Conservation (phyloP, 164 flowering plant species). For the Dillenia turbinata region DNA sequence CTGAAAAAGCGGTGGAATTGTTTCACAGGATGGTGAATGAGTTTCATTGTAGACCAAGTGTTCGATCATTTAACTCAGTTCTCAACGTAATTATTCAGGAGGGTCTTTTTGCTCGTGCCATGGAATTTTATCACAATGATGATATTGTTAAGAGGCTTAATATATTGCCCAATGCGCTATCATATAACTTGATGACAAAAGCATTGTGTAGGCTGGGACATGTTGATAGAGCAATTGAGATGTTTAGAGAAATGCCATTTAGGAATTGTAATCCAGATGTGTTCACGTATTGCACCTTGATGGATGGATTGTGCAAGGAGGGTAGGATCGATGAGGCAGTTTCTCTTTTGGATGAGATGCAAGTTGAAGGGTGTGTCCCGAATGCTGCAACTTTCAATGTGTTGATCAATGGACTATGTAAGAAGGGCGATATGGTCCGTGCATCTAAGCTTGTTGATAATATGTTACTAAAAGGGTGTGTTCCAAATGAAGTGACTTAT, state of each 20-base stretch:
- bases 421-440: constrained; percentile 60
- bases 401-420: constrained; percentile 73
- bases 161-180: constrained; percentile 54
- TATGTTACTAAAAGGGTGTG: constrained; percentile 88
- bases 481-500: constrained; percentile 73
- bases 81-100: constrained; percentile 65
- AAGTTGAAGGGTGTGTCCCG: constrained; percentile 76
- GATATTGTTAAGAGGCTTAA: constrained; percentile 18
- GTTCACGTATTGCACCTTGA: constrained; percentile 74
- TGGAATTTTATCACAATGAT: constrained; percentile 42
- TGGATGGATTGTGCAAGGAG: constrained; percentile 89
- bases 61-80: constrained; percentile 76
- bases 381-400: constrained; percentile 56
- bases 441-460: constrained; percentile 77
- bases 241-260: constrained; percentile 66
- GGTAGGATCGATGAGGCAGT: constrained; percentile 76
- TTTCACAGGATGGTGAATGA: constrained; percentile 61
- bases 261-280: constrained; percentile 56
- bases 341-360: constrained; percentile 89
- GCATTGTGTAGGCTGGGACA: constrained; percentile 59
- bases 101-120: constrained; percentile 37
- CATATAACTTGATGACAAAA: constrained; percentile 71
- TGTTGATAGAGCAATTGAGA: constrained; percentile 56
- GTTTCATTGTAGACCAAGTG: constrained; percentile 52
- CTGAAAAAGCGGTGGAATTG: constrained; percentile 59